Evolutionary conservation across 192 early-diverging fungal genomes (phyloP).

Genomic region (Oehlia diaphana): DNA sequence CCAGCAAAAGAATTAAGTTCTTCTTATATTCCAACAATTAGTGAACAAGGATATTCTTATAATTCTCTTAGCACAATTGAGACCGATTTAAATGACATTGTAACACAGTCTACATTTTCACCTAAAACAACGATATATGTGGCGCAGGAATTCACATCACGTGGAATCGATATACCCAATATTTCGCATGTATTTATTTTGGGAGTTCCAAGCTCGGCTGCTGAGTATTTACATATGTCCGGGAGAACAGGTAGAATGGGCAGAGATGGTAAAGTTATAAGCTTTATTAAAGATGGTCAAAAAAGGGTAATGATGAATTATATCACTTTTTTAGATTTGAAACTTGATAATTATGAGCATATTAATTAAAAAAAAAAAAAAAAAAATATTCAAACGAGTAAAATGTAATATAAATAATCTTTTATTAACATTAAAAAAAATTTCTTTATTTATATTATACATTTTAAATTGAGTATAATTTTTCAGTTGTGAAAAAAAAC

Average conservation of each 20-base stretch:
- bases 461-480: no score
- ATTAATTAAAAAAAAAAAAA: not conserved
- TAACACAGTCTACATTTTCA: not conserved
- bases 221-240: conserved; percentile 85
- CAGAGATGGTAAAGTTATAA: conserved; percentile 54
- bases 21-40: conserved; percentile 20
- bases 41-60: not conserved
- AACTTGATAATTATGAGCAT: not conserved
- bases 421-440: no score
- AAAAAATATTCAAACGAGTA: no score
- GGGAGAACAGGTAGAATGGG: conserved; percentile 84
- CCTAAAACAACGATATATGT: conserved; percentile 48
- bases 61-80: conserved; percentile 10
- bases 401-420: no score
- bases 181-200: conserved; percentile 82
- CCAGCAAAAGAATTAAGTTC: conserved; percentile 37
- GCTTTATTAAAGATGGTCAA: conserved; percentile 41
- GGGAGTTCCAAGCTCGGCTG: conserved; percentile 65
- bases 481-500: no score
- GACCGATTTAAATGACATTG: conserved; percentile 24
- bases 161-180: conserved; percentile 83
- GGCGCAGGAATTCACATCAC: conserved; percentile 71
- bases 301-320: not conserved
- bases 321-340: not conserved
- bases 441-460: no score